These are phyloP conservation scores for Solanum dulcamara DNA, from an alignment of 257 asterid genomes.

Conservation along the genomic window DNA sequence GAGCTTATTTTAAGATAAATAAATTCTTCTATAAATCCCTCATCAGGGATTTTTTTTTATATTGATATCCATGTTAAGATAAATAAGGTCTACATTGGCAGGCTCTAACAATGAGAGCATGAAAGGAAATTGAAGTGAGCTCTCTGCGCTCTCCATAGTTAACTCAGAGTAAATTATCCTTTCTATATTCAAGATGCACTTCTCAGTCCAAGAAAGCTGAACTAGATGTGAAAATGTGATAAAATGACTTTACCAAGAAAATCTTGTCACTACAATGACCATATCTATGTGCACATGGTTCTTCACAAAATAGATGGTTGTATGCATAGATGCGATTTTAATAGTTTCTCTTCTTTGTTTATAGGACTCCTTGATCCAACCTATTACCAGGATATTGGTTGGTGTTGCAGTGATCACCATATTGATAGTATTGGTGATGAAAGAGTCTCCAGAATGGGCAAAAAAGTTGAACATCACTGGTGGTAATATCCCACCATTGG, in stretches of 20 bases:
- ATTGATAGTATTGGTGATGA: constrained; percentile 35
- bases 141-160: not conserved
- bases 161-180: not conserved
- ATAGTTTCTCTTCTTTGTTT: constrained; percentile 7
- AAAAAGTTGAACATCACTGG: constrained; percentile 39
- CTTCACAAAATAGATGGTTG: not conserved
- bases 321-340: not conserved
- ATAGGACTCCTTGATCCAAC: constrained; percentile 67
- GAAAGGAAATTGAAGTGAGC: not conserved
- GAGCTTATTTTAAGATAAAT: not conserved
- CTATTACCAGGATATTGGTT: constrained; percentile 56
- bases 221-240: not conserved
- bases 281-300: not conserved
- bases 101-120: not conserved
- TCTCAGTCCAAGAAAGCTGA: not conserved
- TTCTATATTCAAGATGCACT: not conserved
- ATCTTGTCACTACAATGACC: not conserved
- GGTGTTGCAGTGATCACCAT: constrained; percentile 42
- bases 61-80: not conserved
- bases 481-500: constrained; percentile 58
- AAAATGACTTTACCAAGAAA: not conserved
- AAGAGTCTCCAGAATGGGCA: constrained; percentile 68
- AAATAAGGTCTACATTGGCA: not conserved
- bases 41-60: not conserved
- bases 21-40: not conserved